Base-by-base conservation (phyloP, 179 eudicot species). In the Sideroxylon spinosum region DNA sequence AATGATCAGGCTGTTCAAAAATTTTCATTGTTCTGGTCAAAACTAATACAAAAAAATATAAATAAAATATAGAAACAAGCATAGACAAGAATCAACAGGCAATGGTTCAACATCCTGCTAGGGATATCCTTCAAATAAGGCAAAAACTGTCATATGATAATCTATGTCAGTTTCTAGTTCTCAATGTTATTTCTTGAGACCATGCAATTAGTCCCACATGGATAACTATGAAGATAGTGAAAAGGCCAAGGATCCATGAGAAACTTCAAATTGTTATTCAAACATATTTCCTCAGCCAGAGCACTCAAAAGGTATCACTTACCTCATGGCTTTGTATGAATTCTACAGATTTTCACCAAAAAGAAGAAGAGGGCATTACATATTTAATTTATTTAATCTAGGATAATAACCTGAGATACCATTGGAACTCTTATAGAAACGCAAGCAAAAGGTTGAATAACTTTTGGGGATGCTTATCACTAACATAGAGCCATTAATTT, bases 221-320 rank as follows among this genome's bases (percentile, higher is more conserved):
- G 28, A 46, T 46, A 48, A 70, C 56, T 10, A 20, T 20, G 8
- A n/a, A 20, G 22, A 57, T 0, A 28, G 29, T 48, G 73, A 70
- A 48, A 9, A 2, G 73, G 57, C 73, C 32, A 9, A 70, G n/a
- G 9, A 22, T 11, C 73, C 28, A 17, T 65, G 10, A 20, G n/a
- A 25, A 55, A 12, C 37, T 53, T 46, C 8, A 69, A 69, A 46
- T 19, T 44, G 6, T 26, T 0, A 6, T 22, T 29, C 17, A 11
- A 29, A 12, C 14, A 20, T 55, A 53, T 73, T 74, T 74, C 32
- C 49, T 56, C 64, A 74, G 61, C 66, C 50, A 60, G 67, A 9
- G 29, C 25, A 59, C n/a, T n/a, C 61, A 50, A 62, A 75, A 63
- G 13, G n/a, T 65, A 28, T 20, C 55, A 32, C 63, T 28, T 29